These are phyloP conservation scores for Suhomyces bolitotheri DNA, from an alignment of 1,139 yeast genomes.

Conservation along the genomic window DNA sequence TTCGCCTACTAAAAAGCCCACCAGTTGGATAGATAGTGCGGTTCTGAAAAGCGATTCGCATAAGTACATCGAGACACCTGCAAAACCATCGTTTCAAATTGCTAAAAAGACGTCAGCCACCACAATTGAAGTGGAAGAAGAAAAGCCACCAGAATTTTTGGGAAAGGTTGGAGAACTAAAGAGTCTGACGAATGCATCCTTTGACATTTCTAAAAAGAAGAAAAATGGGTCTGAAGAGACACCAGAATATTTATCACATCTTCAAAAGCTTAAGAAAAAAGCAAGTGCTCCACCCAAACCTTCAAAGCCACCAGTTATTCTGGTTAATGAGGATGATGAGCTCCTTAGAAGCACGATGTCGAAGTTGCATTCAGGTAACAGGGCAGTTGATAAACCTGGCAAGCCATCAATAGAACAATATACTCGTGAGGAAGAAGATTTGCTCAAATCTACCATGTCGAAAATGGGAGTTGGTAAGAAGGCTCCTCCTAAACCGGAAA, in stretches of 20 bases:
- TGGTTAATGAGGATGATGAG: slow-evolving; percentile 14
- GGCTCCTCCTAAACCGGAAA: slow-evolving; percentile 19
- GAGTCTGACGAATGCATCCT: background rate
- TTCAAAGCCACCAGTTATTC: background rate
- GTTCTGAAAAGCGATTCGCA: slow-evolving; percentile 21
- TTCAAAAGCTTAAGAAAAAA: slow-evolving; percentile 13
- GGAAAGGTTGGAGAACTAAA: slow-evolving; percentile 14
- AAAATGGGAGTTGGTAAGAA: slow-evolving; percentile 12
- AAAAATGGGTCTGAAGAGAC: background rate
- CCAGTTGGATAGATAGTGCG: slow-evolving; percentile 25
- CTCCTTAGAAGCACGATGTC: slow-evolving; percentile 18
- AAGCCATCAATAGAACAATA: slow-evolving; percentile 19
- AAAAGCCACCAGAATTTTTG: slow-evolving; percentile 15
- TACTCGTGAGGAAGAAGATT: slow-evolving; percentile 15
- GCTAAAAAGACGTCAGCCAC: slow-evolving; percentile 14
- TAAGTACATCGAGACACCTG: slow-evolving; percentile 14
- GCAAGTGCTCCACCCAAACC: slow-evolving; percentile 12
- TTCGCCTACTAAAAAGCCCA: slow-evolving; percentile 16
- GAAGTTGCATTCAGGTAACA: slow-evolving; percentile 12
- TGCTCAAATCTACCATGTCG: slow-evolving; percentile 18
- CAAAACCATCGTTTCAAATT: slow-evolving; percentile 16
- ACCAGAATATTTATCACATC: slow-evolving; percentile 15
- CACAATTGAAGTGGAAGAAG: slow-evolving; percentile 10
- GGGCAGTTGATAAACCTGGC: slow-evolving; percentile 18
- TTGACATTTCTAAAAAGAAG: slow-evolving; percentile 5